Evolutionary conservation across 768 basidiomycete genomes (phyloP).

Genomic region (Clavulina sp.): DNA sequence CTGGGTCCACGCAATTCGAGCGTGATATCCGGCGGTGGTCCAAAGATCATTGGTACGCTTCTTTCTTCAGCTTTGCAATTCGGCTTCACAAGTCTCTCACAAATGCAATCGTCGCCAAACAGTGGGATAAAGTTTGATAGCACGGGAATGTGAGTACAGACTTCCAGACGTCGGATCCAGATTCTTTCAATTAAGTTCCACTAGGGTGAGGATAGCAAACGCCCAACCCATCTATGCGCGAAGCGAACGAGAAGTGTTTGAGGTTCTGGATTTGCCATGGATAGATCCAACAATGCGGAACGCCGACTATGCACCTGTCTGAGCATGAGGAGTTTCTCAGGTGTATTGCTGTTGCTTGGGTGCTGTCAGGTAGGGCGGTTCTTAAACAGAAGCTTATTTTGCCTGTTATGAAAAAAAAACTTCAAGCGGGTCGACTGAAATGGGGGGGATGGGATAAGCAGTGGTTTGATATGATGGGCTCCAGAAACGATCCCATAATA

Average conservation of each 20-base stretch:
- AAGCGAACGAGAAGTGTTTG: conserved; percentile 58
- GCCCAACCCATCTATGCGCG: conserved; percentile 40
- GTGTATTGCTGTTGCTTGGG: no score
- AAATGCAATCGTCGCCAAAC: neutral
- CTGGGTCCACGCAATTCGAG: conserved; percentile 81
- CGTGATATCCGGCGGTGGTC: conserved; percentile 65
- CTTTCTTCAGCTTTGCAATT: neutral
- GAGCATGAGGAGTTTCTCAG: no score
- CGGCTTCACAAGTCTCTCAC: neutral
- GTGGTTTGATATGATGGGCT: no score
- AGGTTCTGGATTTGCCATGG: conserved; percentile 49
- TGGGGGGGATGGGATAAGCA: no score
- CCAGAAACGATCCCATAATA: no score
- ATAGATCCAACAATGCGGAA: conserved; percentile 56
- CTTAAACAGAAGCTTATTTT: no score
- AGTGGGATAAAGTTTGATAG: conserved; percentile 78
- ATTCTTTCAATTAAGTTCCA: neutral
- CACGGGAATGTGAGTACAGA: conserved; percentile 46
- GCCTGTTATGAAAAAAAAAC: no score
- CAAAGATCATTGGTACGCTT: conserved; percentile 36
- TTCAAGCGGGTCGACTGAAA: no score
- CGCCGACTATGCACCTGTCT: no score
- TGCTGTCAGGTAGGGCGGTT: no score
- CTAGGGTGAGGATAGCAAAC: conserved; percentile 33
- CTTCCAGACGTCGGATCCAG: neutral